A percentile compares a stretch with the other conserved stretches of the same genome.
phyloP scores from a whole-genome alignment of 306 rosid species.

The Prosopis cineraria region DNA sequence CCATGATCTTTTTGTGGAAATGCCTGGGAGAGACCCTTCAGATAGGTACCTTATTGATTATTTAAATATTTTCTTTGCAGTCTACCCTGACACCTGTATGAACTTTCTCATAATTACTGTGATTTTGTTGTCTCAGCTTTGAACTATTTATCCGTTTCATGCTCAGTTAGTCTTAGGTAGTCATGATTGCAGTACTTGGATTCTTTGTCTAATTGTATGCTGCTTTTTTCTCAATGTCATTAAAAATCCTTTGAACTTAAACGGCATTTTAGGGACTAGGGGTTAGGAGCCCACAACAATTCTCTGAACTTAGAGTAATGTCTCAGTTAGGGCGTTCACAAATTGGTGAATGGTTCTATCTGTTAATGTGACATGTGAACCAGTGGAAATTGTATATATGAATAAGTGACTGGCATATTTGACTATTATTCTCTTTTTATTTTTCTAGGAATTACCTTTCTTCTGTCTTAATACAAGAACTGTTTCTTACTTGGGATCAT shows the following conservation, averaged over 20 bases:
- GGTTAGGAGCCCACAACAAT: neutral
- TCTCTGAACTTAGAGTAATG: constrained; percentile 17
- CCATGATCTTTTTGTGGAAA: constrained; percentile 98
- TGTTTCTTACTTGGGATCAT: constrained; percentile 97
- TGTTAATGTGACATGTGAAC: too few species aligned
- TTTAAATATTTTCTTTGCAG: constrained; percentile 3
- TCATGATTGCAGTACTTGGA: constrained; percentile 7
- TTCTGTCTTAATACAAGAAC: constrained; percentile 94
- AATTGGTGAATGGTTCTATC: neutral
- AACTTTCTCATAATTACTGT: neutral
- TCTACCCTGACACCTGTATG: constrained; percentile 2
- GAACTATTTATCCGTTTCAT: neutral
- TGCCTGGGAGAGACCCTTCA: constrained; percentile 99
- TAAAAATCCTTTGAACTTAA: constrained; percentile 8
- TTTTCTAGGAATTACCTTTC: constrained; percentile 90
- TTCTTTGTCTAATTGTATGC: constrained; percentile 22
- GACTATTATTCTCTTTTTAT: constrained; percentile 7
- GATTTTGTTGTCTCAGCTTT: neutral
- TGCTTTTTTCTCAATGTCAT: neutral
- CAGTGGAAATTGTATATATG: constrained; percentile 2
- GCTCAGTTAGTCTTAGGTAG: constrained; percentile 15
- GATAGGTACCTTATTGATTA: constrained; percentile 65
- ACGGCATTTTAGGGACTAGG: constrained; percentile 4
- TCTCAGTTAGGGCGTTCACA: constrained; percentile 1
- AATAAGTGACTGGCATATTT: constrained; percentile 17